A percentile compares a stretch with the other conserved stretches of the same genome.
These are phyloP conservation scores for Phytophthora tubulina DNA, from an alignment of 352 stramenopile species.

Conservation along the genomic window DNA sequence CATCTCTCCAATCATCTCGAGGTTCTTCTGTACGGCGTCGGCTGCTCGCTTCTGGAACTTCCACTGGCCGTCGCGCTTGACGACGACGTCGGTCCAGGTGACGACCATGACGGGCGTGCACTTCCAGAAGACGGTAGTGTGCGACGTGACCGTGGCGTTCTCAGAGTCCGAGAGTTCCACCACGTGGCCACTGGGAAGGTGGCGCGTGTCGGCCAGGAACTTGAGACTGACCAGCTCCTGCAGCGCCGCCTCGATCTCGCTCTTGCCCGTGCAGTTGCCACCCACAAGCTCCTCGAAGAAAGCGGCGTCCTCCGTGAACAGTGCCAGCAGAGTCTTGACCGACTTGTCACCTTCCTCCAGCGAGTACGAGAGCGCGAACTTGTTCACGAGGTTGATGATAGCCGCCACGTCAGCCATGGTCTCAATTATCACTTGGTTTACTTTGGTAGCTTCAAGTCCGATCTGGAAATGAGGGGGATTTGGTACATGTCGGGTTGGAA, in stretches of 20 bases:
- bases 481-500: slow-evolving; percentile 7
- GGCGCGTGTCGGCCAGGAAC: slow-evolving; percentile 84
- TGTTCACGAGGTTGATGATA: slow-evolving; percentile 90
- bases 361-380: slow-evolving; percentile 82
- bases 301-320: slow-evolving; percentile 79
- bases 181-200: slow-evolving; percentile 85
- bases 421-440: slow-evolving; percentile 11
- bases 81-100: slow-evolving; percentile 80
- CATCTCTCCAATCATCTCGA: slow-evolving; percentile 92
- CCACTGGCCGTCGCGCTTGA: slow-evolving; percentile 81
- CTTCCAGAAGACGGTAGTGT: slow-evolving; percentile 88
- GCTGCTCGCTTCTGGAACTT: slow-evolving; percentile 76
- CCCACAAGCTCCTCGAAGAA: slow-evolving; percentile 86
- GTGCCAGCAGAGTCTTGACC: slow-evolving; percentile 67
- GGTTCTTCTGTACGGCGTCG: slow-evolving; percentile 88
- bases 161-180: slow-evolving; percentile 68
- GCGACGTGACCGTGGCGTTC: slow-evolving; percentile 65
- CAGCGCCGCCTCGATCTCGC: slow-evolving; percentile 79
- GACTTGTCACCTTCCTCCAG: slow-evolving; percentile 81
- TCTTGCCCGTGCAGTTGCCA: slow-evolving; percentile 60
- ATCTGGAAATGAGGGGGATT: slow-evolving; percentile 37
- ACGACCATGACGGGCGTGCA: slow-evolving; percentile 87
- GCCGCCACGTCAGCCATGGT: slow-evolving; percentile 76
- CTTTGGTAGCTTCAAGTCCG: slow-evolving; percentile 33
- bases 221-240: slow-evolving; percentile 77